Conservation (phyloP, 2,329 filamentous ascomycete species). For the Lomentospora prolificans region DNA sequence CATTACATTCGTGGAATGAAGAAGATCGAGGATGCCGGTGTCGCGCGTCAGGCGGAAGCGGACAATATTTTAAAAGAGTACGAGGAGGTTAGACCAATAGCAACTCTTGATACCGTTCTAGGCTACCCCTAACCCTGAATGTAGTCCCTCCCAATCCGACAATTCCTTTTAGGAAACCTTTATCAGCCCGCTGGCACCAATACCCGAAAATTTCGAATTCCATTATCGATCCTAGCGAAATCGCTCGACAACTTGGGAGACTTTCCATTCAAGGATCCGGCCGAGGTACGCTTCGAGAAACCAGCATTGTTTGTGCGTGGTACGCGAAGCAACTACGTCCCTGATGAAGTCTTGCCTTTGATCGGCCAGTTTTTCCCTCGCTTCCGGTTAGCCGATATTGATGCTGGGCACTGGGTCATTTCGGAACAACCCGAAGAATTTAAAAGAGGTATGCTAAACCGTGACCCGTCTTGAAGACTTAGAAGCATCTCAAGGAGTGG, state of each 20-base stretch:
- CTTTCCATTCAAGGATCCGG: constrained; percentile 74
- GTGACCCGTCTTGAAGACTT: not conserved
- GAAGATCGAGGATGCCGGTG: constrained; percentile 58
- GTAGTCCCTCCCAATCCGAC: constrained; percentile 63
- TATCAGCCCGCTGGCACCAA: constrained; percentile 41
- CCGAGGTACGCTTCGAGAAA: constrained; percentile 59
- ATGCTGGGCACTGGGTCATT: constrained; percentile 80
- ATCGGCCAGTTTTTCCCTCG: constrained; percentile 75
- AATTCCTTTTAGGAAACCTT: constrained; percentile 87
- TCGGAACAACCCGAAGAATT: constrained; percentile 81
- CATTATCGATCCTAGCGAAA: constrained; percentile 58
- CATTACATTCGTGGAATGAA: constrained; percentile 80
- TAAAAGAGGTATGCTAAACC: constrained; percentile 48
- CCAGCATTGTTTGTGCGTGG: constrained; percentile 74
- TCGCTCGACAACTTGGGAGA: constrained; percentile 70
- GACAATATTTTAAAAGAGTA: constrained; percentile 68
- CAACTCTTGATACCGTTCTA: not conserved
- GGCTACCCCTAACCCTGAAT: not conserved
- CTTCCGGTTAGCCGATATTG: constrained; percentile 64
- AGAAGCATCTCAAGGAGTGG: not conserved
- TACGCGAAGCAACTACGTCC: constrained; percentile 66
- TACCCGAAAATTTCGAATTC: constrained; percentile 66
- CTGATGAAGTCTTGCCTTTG: constrained; percentile 69
- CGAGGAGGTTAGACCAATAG: constrained; percentile 44
- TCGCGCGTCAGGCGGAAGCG: constrained; percentile 65